These are phyloP conservation scores for Solanum piurae DNA, from an alignment of 257 asterid genomes.

Conservation along the genomic window DNA sequence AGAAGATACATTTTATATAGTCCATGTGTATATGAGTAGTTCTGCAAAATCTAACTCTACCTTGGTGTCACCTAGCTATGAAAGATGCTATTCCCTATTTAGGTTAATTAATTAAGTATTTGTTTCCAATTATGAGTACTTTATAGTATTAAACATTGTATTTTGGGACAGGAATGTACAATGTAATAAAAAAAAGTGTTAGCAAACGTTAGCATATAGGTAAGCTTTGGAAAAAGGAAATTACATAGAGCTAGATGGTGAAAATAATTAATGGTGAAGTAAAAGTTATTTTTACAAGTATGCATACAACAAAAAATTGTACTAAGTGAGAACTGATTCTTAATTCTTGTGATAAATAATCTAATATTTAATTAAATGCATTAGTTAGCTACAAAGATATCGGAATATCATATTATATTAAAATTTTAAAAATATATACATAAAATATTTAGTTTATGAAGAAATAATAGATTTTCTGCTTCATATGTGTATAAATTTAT, in stretches of 20 bases:
- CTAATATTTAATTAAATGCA: too few relatives aligned
- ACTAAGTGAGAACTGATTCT: not conserved
- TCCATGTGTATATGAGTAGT: constrained; percentile 19
- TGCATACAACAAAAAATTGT: not conserved
- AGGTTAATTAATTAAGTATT: constrained; percentile 2
- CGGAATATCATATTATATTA: too few relatives aligned
- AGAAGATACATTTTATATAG: constrained; percentile 16
- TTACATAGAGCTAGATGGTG: not conserved
- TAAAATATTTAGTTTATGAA: not conserved
- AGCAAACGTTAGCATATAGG: not conserved
- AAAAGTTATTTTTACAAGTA: accelerated
- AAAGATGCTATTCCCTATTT: constrained; percentile 58
- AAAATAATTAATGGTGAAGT: constrained; percentile 3
- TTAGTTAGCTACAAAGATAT: not conserved
- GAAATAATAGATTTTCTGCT: not conserved
- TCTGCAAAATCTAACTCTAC: constrained; percentile 42
- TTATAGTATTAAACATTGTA: not conserved
- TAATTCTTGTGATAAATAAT: not conserved
- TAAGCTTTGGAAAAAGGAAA: not conserved
- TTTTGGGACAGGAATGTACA: not conserved
- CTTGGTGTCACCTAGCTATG: constrained; percentile 53
- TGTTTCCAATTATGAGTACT: not conserved
- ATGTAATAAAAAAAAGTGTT: not conserved
- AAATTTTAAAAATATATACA: not conserved
- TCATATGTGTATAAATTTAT: not conserved